Evolutionary conservation across 1,139 yeast genomes (phyloP), one percentile per base, ranked within the genome.

Genomic region (Nakaseomyces kungkrabaensis): DNA sequence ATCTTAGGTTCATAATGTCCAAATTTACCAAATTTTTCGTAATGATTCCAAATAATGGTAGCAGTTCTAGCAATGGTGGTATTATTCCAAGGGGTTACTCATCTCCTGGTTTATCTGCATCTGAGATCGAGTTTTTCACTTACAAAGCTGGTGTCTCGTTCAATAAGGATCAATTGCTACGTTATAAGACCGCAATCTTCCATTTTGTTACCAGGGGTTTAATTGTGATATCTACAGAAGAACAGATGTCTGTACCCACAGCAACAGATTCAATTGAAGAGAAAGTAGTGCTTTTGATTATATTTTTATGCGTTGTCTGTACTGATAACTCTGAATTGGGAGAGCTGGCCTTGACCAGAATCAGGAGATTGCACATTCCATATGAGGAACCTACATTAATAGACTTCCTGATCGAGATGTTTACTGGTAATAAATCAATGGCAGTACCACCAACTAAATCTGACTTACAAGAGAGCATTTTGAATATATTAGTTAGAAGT

Each of bases 61-160:
- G 60, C 32, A 63, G 66, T 26, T 58, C 62, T 37, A 57, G 64
- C 11, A 68, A 69, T 11, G 53, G 57, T 5, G 44, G 44, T 11
- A 17, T 41, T 22, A 69, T 72, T 13, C 74, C 76, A 32, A 67
- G 67, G 51, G 72, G 72, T 8, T 68, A 68, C 56, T 54, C 75
- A 48, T 72, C 78, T 48, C 86, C 92, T 0, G 95, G 96, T 0
- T 68, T 88, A 51, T 72, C 81, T 26, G 63, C 72, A 0, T 63
- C 65, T 0, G 87, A 84, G 50, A 73, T 75, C 33, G 63, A 76
- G 0, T 85, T 80, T 59, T 77, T 87, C 59, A 81, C 87, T 0
- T 74, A 74, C 49, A 78, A 78, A 54, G 87, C 94, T 4, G 88
- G 90, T 11, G 77, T 81, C 0, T 62, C 75, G 0, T 79, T 76